Evolutionary conservation across 495 filamentous ascomycete genomes (phyloP).

Genomic region (Penicillium longicatenatum): DNA sequence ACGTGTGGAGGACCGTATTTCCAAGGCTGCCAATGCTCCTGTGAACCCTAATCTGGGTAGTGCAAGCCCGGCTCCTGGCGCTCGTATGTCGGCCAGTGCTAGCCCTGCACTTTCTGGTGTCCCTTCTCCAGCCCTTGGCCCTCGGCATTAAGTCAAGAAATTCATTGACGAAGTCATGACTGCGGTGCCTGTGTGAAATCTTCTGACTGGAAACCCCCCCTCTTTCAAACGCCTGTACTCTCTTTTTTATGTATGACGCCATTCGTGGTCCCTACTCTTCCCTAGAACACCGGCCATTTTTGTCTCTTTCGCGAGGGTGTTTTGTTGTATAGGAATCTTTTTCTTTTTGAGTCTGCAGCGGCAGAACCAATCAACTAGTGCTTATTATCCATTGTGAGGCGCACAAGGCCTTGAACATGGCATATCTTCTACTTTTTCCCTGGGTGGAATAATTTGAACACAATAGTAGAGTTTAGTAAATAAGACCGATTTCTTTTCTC

Average conservation of each 20-base stretch:
- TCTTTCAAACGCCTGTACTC: constrained; percentile 8
- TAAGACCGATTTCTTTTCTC: not conserved
- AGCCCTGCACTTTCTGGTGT: constrained; percentile 23
- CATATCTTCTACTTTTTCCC: not conserved
- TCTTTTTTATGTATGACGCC: not conserved
- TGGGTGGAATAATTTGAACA: not conserved
- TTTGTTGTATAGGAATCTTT: constrained; percentile 25
- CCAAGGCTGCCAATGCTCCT: constrained; percentile 17
- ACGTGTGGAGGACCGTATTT: constrained; percentile 62
- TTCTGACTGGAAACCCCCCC: constrained; percentile 15
- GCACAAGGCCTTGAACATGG: not conserved
- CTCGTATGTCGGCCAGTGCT: constrained; percentile 14
- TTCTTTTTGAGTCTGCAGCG: constrained; percentile 11
- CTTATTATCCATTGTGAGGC: constrained; percentile 1
- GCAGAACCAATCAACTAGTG: constrained; percentile 23
- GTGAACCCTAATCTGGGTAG: constrained; percentile 9
- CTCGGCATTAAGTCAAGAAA: constrained; percentile 22
- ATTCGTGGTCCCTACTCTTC: not conserved
- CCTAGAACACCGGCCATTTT: not conserved
- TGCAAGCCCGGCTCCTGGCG: constrained; percentile 28
- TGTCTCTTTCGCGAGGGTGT: constrained; percentile 1
- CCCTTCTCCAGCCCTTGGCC: constrained; percentile 16
- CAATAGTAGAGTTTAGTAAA: not conserved
- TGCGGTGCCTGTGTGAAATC: constrained; percentile 20
- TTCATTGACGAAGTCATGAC: constrained; percentile 28